Percentiles rank a stretch among this genome's conserved stretches.
Evolutionary conservation across 2,329 filamentous ascomycete genomes (phyloP).

Genomic region (Fusarium udum): DNA sequence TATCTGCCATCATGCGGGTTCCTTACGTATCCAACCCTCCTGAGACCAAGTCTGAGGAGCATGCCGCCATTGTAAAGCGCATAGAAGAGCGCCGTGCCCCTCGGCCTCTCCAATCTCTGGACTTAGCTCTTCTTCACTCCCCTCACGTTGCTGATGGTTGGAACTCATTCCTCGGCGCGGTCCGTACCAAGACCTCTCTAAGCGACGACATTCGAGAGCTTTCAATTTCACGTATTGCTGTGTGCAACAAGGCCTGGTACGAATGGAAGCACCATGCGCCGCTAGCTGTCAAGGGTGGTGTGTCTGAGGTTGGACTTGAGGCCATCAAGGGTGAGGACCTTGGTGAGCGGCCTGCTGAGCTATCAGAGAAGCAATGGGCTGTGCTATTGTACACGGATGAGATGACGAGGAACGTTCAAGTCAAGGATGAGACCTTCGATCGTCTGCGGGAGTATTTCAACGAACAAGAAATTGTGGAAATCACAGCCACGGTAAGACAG

Average conservation of each 20-base stretch:
- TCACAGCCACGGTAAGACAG: conserved; percentile 74
- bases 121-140: conserved; percentile 78
- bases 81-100: conserved; percentile 73
- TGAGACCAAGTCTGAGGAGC: conserved; percentile 54
- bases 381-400: conserved; percentile 81
- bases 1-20: conserved; percentile 65
- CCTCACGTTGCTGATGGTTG: conserved; percentile 79
- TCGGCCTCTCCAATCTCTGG: conserved; percentile 77
- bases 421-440: conserved; percentile 74
- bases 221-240: conserved; percentile 82
- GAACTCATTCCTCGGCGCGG: conserved; percentile 74
- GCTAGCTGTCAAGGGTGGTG: conserved; percentile 66
- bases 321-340: conserved; percentile 51
- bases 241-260: conserved; percentile 83
- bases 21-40: conserved; percentile 69
- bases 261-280: conserved; percentile 86
- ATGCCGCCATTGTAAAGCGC: conserved; percentile 68
- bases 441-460: conserved; percentile 68
- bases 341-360: conserved; percentile 45
- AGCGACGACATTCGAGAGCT: conserved; percentile 73
- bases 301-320: conserved; percentile 61
- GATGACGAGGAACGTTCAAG: conserved; percentile 80
- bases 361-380: conserved; percentile 71
- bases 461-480: conserved; percentile 80
- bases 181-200: conserved; percentile 64